Evolutionary conservation across 2,329 filamentous ascomycete species (phyloP).

Genomic region (Fusarium irregulare): DNA sequence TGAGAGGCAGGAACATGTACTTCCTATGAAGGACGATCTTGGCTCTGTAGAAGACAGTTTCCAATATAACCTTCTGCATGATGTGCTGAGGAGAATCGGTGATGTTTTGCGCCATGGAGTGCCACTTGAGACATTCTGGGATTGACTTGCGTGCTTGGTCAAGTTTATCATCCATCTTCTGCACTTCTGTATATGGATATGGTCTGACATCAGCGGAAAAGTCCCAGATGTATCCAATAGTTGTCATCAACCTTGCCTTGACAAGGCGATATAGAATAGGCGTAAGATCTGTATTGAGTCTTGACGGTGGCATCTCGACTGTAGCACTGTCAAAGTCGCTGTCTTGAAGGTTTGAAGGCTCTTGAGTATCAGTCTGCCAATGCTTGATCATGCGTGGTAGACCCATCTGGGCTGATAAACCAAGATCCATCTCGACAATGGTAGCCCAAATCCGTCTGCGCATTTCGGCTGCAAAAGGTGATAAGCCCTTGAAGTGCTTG

Average conservation of each 20-base stretch:
- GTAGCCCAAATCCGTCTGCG: conserved; percentile 57
- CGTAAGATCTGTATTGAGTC: neutral
- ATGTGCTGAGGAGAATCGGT: conserved; percentile 15
- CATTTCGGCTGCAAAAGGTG: conserved; percentile 58
- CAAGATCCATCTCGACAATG: conserved; percentile 55
- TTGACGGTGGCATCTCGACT: neutral
- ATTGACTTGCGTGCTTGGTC: conserved; percentile 1
- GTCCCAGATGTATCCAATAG: conserved; percentile 12
- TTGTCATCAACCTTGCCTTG: conserved; percentile 5
- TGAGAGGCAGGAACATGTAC: neutral
- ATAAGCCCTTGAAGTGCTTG: conserved; percentile 54
- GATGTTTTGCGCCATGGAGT: conserved; percentile 8
- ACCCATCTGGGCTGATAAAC: conserved; percentile 59
- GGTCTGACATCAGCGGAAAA: conserved; percentile 2
- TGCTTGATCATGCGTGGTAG: conserved; percentile 57
- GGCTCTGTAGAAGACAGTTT: neutral
- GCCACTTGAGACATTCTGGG: conserved; percentile 11
- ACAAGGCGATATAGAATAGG: conserved; percentile 17
- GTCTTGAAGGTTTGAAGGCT: conserved; percentile 58
- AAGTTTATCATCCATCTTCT: conserved; percentile 11
- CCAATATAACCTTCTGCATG: neutral
- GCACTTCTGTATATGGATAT: neutral
- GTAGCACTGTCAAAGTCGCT: conserved; percentile 52
- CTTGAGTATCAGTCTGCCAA: conserved; percentile 54
- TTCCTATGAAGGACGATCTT: conserved; percentile 18